Evolutionary conservation across 352 stramenopile genomes (phyloP).

Genomic region (Blastocystis sp.): DNA sequence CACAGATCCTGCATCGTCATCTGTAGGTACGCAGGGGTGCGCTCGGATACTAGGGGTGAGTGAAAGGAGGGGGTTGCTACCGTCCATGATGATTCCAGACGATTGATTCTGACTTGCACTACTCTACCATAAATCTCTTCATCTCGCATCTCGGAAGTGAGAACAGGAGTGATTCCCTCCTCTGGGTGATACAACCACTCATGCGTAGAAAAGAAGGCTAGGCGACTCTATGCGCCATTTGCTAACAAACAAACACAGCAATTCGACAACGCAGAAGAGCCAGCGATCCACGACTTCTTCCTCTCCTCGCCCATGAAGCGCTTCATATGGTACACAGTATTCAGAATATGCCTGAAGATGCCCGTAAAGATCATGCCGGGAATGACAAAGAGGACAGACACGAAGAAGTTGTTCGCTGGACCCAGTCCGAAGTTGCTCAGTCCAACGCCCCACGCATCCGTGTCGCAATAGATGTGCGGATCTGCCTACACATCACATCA

Average conservation of each 20-base stretch:
- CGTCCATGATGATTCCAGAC: neutral
- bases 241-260: neutral
- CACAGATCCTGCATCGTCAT: slow-evolving; percentile 68
- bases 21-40: slow-evolving; percentile 17
- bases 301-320: neutral
- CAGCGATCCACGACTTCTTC: slow-evolving; percentile 6
- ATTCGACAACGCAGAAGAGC: neutral
- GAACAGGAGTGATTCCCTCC: no score
- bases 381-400: slow-evolving; percentile 53
- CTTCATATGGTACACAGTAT: slow-evolving; percentile 36
- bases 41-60: neutral
- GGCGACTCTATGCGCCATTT: no score
- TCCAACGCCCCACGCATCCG: slow-evolving; percentile 36
- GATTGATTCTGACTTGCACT: no score
- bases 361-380: slow-evolving; percentile 51
- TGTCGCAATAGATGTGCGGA: slow-evolving; percentile 58
- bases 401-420: slow-evolving; percentile 65
- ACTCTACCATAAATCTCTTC: no score
- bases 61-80: neutral
- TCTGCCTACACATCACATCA: neutral
- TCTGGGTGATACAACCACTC: no score
- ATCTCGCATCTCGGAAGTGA: no score
- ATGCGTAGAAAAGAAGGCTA: no score
- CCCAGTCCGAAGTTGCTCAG: slow-evolving; percentile 18
- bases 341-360: slow-evolving; percentile 19